Conservation (phyloP, 148 eudicot species). For the Rhododendron williamsianum region DNA sequence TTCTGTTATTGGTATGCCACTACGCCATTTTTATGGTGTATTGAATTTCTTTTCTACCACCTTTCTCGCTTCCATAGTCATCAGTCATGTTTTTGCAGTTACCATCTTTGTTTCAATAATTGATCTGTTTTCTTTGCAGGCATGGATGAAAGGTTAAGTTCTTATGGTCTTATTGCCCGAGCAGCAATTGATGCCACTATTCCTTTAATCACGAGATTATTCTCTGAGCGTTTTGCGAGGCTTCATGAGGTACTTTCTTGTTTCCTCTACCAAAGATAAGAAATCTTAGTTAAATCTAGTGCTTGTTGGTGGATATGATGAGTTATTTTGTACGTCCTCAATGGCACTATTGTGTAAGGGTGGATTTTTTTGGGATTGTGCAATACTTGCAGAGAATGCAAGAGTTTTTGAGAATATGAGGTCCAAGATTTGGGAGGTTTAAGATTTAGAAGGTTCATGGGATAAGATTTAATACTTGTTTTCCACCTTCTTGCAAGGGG, state of each 20-base stretch:
- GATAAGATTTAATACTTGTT: background rate
- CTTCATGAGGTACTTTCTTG: conserved; percentile 64
- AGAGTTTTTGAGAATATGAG: background rate
- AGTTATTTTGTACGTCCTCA: background rate
- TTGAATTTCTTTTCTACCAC: background rate
- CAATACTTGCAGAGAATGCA: background rate
- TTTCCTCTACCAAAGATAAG: background rate
- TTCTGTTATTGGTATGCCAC: conserved; percentile 62
- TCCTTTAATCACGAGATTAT: conserved; percentile 65
- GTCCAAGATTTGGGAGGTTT: background rate
- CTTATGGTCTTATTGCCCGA: conserved; percentile 89
- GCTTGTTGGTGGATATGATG: background rate
- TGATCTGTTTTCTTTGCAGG: conserved; percentile 36
- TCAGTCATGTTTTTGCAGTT: conserved; percentile 2
- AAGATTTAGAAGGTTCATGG: conserved; percentile 5
- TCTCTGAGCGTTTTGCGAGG: conserved; percentile 62
- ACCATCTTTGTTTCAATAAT: background rate
- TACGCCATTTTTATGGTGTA: conserved; percentile 11
- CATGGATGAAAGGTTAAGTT: conserved; percentile 97
- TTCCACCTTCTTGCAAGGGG: background rate
- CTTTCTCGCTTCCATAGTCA: background rate
- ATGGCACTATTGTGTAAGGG: background rate
- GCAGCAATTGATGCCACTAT: conserved; percentile 64
- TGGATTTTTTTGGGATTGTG: background rate
- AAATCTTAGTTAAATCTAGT: background rate